Conservation (phyloP, 2,329 filamentous ascomycete genomes). For the Claviceps fusiformis region DNA sequence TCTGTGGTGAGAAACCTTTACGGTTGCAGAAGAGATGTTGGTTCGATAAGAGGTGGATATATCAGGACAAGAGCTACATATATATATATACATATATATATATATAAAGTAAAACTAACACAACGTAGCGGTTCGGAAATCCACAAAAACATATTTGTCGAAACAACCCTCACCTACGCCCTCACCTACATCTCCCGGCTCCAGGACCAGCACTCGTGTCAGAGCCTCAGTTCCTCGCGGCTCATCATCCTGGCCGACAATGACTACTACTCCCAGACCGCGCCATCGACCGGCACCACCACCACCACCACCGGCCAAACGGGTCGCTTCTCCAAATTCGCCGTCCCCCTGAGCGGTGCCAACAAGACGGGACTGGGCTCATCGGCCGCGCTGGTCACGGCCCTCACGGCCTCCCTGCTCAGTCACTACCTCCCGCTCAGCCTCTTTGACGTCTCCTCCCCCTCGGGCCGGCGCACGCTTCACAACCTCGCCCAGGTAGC, state of each 20-base stretch:
- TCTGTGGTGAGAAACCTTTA: no score
- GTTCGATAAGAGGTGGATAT: no score
- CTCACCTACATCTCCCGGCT: constrained; percentile 61
- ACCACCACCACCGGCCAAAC: background rate
- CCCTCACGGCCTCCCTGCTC: constrained; percentile 66
- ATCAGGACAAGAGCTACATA: no score
- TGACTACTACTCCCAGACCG: constrained; percentile 75
- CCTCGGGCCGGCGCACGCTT: constrained; percentile 44
- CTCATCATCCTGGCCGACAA: constrained; percentile 89
- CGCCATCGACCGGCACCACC: constrained; percentile 13
- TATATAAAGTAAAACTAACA: background rate
- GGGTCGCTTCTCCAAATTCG: constrained; percentile 62
- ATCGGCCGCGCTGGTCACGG: constrained; percentile 83
- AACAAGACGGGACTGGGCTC: constrained; percentile 96
- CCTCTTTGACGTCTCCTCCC: constrained; percentile 43
- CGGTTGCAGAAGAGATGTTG: no score
- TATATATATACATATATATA: background rate
- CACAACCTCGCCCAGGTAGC: constrained; percentile 91
- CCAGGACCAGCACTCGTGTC: constrained; percentile 20
- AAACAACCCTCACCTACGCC: constrained; percentile 78
- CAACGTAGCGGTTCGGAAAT: constrained; percentile 28
- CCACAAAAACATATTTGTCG: constrained; percentile 68
- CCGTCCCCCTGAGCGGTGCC: constrained; percentile 58
- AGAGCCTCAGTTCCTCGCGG: constrained; percentile 51
- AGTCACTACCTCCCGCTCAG: constrained; percentile 53